A percentile compares a stretch with the other conserved stretches of the same genome.
Conservation (phyloP, 2,329 filamentous ascomycete species). For the Colletotrichum filicis region DNA sequence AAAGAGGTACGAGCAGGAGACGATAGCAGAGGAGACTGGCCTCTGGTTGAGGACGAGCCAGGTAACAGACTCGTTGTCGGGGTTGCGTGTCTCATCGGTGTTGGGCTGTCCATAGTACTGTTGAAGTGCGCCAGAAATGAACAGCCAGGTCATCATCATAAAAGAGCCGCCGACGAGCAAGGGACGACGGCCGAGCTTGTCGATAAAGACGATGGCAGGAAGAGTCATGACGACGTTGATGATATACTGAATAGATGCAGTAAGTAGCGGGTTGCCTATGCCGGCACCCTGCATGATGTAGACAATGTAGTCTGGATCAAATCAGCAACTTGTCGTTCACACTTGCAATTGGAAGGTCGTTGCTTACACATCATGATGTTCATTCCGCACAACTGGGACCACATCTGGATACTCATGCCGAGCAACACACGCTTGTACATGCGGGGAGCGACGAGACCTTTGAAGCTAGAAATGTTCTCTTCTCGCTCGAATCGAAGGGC, state of each 20-base stretch:
- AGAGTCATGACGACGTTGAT: constrained; percentile 71
- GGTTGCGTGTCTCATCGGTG: constrained; percentile 48
- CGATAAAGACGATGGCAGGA: constrained; percentile 69
- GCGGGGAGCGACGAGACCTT: constrained; percentile 58
- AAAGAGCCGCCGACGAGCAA: constrained; percentile 66
- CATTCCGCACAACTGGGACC: constrained; percentile 70
- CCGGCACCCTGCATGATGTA: constrained; percentile 70
- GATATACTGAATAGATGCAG: constrained; percentile 71
- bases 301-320: constrained; percentile 62
- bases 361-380: constrained; percentile 65
- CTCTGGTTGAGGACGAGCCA: constrained; percentile 66
- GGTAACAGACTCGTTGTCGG: constrained; percentile 59
- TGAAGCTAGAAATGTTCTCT: constrained; percentile 59
- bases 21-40: constrained; percentile 69
- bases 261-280: constrained; percentile 66
- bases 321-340: not conserved
- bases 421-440: constrained; percentile 67
- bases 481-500: constrained; percentile 65
- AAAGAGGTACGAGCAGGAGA: constrained; percentile 74
- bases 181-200: constrained; percentile 67
- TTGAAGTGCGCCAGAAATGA: constrained; percentile 71
- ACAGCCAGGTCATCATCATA: constrained; percentile 70
- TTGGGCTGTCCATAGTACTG: constrained; percentile 67
- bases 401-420: constrained; percentile 69
- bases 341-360: no score